Percentiles rank a stretch among this genome's conserved stretches.
Evolutionary conservation across 306 rosid species (phyloP).

Genomic region (Dryas alaskensis): DNA sequence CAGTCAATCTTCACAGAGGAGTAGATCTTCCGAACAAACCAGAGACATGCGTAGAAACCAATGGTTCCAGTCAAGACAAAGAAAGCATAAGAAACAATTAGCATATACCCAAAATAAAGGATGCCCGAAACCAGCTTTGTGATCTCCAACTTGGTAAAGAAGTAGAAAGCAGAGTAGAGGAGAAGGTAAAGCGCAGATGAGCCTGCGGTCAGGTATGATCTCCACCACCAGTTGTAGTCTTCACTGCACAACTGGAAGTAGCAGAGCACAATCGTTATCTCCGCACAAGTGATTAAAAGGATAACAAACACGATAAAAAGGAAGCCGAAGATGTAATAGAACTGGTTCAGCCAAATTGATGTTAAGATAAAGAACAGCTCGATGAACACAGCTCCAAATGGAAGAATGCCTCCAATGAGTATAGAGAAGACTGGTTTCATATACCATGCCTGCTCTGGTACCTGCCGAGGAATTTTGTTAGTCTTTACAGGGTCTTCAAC

Average conservation of each 20-base stretch:
- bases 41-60: conserved; percentile 96
- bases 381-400: conserved; percentile 95
- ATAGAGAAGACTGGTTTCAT: conserved; percentile 92
- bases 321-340: conserved; percentile 97
- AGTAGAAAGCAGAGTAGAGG: conserved; percentile 92
- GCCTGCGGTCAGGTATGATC: conserved; percentile 95
- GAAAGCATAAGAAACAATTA: conserved; percentile 81
- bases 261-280: conserved; percentile 95
- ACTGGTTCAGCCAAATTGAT: conserved; percentile 97
- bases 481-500: conserved; percentile 98
- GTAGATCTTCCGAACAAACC: conserved; percentile 95
- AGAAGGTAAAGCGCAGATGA: conserved; percentile 95
- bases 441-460: conserved; percentile 99
- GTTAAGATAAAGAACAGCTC: conserved; percentile 98
- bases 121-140: conserved; percentile 89
- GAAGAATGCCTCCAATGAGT: conserved; percentile 97
- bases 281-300: conserved; percentile 90
- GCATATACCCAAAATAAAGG: conserved; percentile 92
- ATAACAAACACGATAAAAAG: conserved; percentile 90
- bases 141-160: conserved; percentile 91
- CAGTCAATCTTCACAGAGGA: conserved; percentile 97
- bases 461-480: conserved; percentile 93
- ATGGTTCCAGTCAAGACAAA: conserved; percentile 93
- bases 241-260: conserved; percentile 99
- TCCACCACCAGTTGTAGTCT: conserved; percentile 99